Base-by-base conservation (phyloP, 352 stramenopile species). In the Phytophthora pisi region DNA sequence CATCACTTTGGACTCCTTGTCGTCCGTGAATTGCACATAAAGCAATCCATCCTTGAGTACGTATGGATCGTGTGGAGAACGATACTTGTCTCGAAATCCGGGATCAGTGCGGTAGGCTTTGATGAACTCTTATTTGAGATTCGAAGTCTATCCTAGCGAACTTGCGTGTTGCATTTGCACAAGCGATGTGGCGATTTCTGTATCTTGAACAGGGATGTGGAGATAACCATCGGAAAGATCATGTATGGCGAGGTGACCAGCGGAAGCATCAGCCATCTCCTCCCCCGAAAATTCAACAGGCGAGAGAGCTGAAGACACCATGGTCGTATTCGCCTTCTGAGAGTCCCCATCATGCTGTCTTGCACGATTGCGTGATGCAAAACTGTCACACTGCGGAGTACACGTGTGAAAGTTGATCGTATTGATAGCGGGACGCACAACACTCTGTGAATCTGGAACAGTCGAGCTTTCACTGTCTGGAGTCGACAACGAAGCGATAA, bases 131-230 rank as follows among this genome's bases (percentile, higher is more conserved):
- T 30, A 0, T 42, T 31, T 28, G 40, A 40, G 15, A 16, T 42
- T 9, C 6, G 50, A 31, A 24, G 50, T 28, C 50, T 28, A 45
- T 26, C 50, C 28, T n/a, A 55, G 31, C 31, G 31, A 57, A 36
- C 51, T 46, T 46, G 51, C 40, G 31, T 57, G 51, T 57, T 57
- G 51, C 51, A 46, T 57, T 57, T 57, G 51, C 51, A 57, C 51
- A 47, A 47, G 31, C 18, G 31, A 47, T 57, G 51, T 23, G 30
- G 31, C 28, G 23, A 45, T 57, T 13, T 18, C 51, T 57, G 40
- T 15, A 31, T 47, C n/a, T 46, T 28, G 31, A 31, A 57, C 24
- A 43, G 31, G 51, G 31, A 26, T 20, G 40, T 46, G 11, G 10
- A 28, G 11, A 57, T 57, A 46, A 36, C 30, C 30, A 34, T 34